Evolutionary conservation across 495 filamentous ascomycete genomes (phyloP).

Genomic region (Trichoderma orchidacearum): DNA sequence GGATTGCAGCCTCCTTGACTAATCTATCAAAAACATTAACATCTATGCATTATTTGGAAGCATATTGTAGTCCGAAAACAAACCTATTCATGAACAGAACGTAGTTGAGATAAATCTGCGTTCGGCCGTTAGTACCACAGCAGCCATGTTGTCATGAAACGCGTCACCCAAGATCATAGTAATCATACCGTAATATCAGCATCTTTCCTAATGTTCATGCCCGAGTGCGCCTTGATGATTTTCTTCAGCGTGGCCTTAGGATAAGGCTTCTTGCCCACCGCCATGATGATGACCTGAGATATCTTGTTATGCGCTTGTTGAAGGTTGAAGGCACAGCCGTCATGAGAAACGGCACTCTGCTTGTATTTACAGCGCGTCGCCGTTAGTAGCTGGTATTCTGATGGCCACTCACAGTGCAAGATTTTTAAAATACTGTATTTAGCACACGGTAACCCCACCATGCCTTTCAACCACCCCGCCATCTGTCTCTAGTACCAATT

Average conservation of each 20-base stretch:
- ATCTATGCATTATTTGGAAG: neutral
- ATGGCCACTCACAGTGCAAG: neutral
- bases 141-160: neutral
- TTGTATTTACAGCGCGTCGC: neutral
- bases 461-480: neutral
- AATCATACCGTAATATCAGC: slow-evolving; percentile 67
- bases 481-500: neutral
- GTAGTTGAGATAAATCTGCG: slow-evolving; percentile 81
- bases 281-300: slow-evolving; percentile 22
- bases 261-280: slow-evolving; percentile 56
- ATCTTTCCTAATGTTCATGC: slow-evolving; percentile 68
- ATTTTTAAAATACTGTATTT: neutral
- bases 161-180: slow-evolving; percentile 25
- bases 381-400: neutral
- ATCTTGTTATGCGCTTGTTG: neutral
- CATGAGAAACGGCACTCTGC: too few relatives aligned
- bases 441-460: neutral
- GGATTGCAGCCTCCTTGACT: slow-evolving; percentile 70
- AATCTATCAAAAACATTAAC: slow-evolving; percentile 36
- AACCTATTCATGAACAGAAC: slow-evolving; percentile 84
- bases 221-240: slow-evolving; percentile 80
- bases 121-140: neutral
- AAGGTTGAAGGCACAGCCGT: neutral
- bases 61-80: slow-evolving; percentile 6
- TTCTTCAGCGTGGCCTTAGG: slow-evolving; percentile 75